Conservation (phyloP, 805 yeast species). For the Ogataea philodendri region DNA sequence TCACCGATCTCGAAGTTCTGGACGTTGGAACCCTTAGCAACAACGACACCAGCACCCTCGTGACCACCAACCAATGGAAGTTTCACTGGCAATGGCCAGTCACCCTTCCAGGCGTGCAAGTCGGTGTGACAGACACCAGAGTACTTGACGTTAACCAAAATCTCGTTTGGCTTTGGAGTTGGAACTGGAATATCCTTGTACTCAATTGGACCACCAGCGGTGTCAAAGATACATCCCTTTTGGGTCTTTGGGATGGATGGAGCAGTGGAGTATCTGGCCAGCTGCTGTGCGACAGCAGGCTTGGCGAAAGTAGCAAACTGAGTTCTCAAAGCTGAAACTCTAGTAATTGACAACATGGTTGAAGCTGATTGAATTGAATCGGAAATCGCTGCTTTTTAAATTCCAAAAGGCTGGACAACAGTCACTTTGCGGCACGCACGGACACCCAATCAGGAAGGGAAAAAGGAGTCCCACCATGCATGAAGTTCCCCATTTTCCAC, state of each 20-base stretch:
- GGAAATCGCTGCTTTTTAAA: constrained; percentile 6
- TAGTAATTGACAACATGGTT: constrained; percentile 10
- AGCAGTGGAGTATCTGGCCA: constrained; percentile 10
- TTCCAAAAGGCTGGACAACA: background rate
- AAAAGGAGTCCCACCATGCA: constrained; percentile 2
- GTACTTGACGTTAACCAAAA: constrained; percentile 73
- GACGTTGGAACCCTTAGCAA: constrained; percentile 65
- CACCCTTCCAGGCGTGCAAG: constrained; percentile 86
- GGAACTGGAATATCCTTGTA: constrained; percentile 76
- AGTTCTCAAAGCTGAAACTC: constrained; percentile 12
- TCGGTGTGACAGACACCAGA: constrained; percentile 91
- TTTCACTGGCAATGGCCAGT: constrained; percentile 74
- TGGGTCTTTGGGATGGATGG: constrained; percentile 39
- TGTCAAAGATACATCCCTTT: constrained; percentile 64
- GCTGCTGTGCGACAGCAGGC: constrained; percentile 13
- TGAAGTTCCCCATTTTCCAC: constrained; percentile 6
- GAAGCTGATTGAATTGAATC: constrained; percentile 4
- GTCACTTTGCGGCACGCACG: constrained; percentile 3
- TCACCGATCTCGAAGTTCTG: constrained; percentile 69
- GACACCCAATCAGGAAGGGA: constrained; percentile 7
- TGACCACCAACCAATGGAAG: constrained; percentile 78
- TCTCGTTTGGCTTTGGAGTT: constrained; percentile 65
- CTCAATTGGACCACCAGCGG: constrained; percentile 54
- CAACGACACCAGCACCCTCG: constrained; percentile 81
- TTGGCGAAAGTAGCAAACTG: constrained; percentile 7